Evolutionary conservation across 257 asterid genomes (phyloP).

Genomic region (Fraxinus excelsior): DNA sequence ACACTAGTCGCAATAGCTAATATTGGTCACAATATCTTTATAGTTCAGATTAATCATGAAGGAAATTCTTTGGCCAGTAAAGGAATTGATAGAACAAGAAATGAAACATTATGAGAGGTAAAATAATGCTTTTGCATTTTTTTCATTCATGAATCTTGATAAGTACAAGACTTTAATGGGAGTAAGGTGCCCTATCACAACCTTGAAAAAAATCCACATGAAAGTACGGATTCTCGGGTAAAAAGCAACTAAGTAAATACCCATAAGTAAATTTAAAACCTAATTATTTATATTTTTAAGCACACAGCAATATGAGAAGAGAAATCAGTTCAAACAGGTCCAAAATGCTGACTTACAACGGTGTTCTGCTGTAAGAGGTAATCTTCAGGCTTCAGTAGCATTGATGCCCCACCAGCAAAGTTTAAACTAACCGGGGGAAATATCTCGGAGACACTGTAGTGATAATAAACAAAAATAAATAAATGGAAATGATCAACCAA

Average conservation of each 20-base stretch:
- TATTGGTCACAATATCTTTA: not conserved
- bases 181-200: not conserved
- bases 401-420: conserved; percentile 89
- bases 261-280: not conserved
- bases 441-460: conserved; percentile 59
- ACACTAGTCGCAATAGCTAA: no score
- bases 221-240: not conserved
- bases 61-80: not conserved
- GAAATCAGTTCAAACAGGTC: not conserved
- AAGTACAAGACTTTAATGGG: not conserved
- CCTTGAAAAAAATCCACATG: not conserved
- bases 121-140: not conserved
- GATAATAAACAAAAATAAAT: conserved; percentile 7
- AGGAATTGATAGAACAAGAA: not conserved
- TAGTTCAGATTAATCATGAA: not conserved
- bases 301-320: not conserved
- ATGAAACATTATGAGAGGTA: not conserved
- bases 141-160: not conserved
- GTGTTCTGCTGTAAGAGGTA: conserved; percentile 96
- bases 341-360: conserved; percentile 55
- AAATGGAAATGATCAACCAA: conserved; percentile 8
- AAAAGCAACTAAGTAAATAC: not conserved
- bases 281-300: not conserved
- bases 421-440: conserved; percentile 79
- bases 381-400: conserved; percentile 79